Percentiles rank a stretch among this genome's conserved stretches.
Evolutionary conservation across 2,329 filamentous ascomycete species (phyloP).

Genomic region (Colletotrichum tamarilloi): DNA sequence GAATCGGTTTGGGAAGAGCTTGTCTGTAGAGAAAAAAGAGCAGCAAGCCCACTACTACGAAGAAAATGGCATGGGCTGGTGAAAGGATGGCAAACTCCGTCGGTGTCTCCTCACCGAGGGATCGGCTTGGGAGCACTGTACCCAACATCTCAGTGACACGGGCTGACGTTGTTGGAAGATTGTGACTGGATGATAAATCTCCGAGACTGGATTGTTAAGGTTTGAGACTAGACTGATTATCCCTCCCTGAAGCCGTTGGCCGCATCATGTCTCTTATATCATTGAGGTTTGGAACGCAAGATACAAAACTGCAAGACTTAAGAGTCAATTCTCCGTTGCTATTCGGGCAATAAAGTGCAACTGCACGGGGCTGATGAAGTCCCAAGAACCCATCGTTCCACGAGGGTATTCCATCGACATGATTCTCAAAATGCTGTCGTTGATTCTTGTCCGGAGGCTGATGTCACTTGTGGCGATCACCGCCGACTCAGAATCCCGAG

Average conservation of each 20-base stretch:
- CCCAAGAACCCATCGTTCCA: not conserved
- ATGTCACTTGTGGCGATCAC: not conserved
- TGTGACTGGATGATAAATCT: not conserved
- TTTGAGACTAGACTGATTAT: not conserved
- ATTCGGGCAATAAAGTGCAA: not conserved
- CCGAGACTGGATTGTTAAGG: not conserved
- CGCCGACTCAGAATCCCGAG: not conserved
- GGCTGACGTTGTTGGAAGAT: not conserved
- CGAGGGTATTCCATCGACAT: not conserved
- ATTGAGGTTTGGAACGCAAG: not conserved
- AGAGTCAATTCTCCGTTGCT: not conserved
- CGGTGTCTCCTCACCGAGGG: not conserved
- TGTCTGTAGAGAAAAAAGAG: slow-evolving; percentile 4
- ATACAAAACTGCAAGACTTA: not conserved
- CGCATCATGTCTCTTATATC: not conserved
- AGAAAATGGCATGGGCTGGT: not conserved
- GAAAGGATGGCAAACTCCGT: not conserved
- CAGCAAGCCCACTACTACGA: not conserved
- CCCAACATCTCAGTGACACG: not conserved
- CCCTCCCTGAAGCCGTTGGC: not conserved
- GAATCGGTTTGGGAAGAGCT: slow-evolving; percentile 53
- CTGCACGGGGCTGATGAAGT: not conserved
- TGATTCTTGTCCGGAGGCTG: not conserved
- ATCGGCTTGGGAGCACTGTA: not conserved
- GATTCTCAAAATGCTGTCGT: not conserved